These are phyloP conservation scores for Ceratocystis harringtonii DNA, from an alignment of 2,329 filamentous ascomycete genomes.

Conservation along the genomic window DNA sequence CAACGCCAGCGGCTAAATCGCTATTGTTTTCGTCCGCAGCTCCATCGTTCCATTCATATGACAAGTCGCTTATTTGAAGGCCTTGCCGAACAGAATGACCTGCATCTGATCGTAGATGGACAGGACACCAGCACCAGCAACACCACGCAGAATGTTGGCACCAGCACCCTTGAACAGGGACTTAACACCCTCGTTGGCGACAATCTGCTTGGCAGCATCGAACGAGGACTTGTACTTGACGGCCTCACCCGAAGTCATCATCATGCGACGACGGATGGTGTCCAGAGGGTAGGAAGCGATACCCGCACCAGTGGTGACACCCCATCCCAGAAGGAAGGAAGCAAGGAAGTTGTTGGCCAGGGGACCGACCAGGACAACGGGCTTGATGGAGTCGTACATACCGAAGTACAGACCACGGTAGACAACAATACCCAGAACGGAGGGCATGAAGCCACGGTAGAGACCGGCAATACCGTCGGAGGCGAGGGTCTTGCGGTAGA, in stretches of 20 bases:
- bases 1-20: background rate
- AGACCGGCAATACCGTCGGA: conserved; percentile 98
- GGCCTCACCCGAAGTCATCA: conserved; percentile 96
- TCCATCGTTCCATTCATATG: background rate
- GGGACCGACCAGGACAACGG: conserved; percentile 77
- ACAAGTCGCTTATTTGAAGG: conserved; percentile 62
- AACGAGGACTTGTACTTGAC: conserved; percentile 99
- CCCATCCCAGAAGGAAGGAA: conserved; percentile 97
- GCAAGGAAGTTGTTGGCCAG: conserved; percentile 99
- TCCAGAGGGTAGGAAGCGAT: conserved; percentile 99
- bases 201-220: conserved; percentile 90
- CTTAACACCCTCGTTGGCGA: conserved; percentile 93
- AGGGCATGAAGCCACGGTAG: conserved; percentile 99
- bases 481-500: conserved; percentile 99
- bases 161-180: conserved; percentile 99
- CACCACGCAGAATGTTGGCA: conserved; percentile 99
- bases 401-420: conserved; percentile 99
- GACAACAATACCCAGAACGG: conserved; percentile 96
- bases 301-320: conserved; percentile 99
- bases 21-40: background rate
- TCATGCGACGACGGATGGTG: conserved; percentile 99
- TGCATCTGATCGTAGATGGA: conserved; percentile 99
- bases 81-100: conserved; percentile 99
- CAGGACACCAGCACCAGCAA: conserved; percentile 99
- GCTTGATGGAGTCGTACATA: conserved; percentile 99